phyloP scores from a whole-genome alignment of 768 basidiomycete genomes.

The Sutorius australiensis region DNA sequence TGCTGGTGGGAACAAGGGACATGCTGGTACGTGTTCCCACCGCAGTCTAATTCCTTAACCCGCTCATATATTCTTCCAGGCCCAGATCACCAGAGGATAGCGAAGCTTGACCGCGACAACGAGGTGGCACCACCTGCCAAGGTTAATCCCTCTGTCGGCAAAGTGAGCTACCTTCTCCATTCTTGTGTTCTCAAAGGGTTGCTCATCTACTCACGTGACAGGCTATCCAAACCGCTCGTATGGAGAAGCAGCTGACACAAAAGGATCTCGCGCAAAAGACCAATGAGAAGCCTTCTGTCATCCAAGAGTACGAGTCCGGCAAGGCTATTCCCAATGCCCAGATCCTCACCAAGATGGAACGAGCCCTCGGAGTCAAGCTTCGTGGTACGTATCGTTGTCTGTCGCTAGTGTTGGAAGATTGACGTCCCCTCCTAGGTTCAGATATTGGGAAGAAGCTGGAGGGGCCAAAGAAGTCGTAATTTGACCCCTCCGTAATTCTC shows the following conservation, averaged over 20 bases:
- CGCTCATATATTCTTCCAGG: conserved; percentile 40
- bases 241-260: conserved; percentile 77
- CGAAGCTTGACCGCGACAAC: conserved; percentile 92
- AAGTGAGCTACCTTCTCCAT: conserved; percentile 40
- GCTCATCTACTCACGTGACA: conserved; percentile 27
- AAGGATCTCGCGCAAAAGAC: conserved; percentile 91
- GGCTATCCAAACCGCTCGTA: conserved; percentile 80
- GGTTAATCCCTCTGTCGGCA: conserved; percentile 66
- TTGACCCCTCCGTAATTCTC: conserved; percentile 37
- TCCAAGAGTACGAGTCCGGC: conserved; percentile 87
- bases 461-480: conserved; percentile 67
- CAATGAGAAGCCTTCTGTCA: conserved; percentile 86
- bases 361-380: conserved; percentile 80
- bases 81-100: conserved; percentile 90
- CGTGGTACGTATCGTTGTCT: conserved; percentile 56
- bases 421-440: conserved; percentile 41
- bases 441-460: conserved; percentile 88
- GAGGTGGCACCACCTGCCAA: conserved; percentile 92
- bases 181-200: not conserved
- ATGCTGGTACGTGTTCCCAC: conserved; percentile 48
- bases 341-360: conserved; percentile 86
- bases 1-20: conserved; percentile 71
- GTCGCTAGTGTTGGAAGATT: not conserved
- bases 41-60: not conserved
- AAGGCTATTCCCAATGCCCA: conserved; percentile 85